phyloP scores from a whole-genome alignment of 2,329 filamentous ascomycete species.

The Chaetomium sp. region DNA sequence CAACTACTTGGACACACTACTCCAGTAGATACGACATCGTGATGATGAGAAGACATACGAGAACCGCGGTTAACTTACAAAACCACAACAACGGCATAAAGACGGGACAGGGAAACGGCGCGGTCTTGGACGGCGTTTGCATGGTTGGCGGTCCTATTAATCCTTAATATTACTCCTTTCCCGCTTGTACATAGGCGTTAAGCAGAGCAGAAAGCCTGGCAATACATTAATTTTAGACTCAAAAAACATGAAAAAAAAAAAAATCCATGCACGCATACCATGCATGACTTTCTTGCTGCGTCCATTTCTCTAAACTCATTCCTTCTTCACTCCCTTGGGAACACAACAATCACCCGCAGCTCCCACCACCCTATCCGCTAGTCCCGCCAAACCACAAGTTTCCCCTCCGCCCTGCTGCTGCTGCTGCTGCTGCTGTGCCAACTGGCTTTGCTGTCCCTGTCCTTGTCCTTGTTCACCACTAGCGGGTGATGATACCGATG shows the following conservation, averaged over 20 bases:
- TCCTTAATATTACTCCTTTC: neutral
- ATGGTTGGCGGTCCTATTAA: slow-evolving; percentile 9
- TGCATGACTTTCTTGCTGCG: no score
- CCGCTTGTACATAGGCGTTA: neutral
- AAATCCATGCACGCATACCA: neutral
- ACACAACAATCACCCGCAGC: slow-evolving; percentile 15
- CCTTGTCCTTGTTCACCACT: neutral
- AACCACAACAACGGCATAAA: neutral
- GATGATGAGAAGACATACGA: slow-evolving; percentile 8
- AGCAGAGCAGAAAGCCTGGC: neutral
- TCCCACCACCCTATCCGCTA: slow-evolving; percentile 7
- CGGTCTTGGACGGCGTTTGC: slow-evolving; percentile 1
- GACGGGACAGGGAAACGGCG: slow-evolving; percentile 1
- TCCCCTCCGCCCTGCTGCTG: neutral
- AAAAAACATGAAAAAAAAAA: neutral
- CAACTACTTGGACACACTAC: neutral
- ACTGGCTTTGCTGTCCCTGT: neutral
- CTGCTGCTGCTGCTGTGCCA: neutral
- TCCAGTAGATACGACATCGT: slow-evolving; percentile 13
- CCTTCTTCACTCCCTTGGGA: slow-evolving; percentile 1
- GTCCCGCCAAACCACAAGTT: neutral
- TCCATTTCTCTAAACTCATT: no score
- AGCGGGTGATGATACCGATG: no score
- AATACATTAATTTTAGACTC: neutral
- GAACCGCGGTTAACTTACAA: neutral